Base-by-base conservation (phyloP, 78 protist species). In the Mantamonas sphyraenae region DNA sequence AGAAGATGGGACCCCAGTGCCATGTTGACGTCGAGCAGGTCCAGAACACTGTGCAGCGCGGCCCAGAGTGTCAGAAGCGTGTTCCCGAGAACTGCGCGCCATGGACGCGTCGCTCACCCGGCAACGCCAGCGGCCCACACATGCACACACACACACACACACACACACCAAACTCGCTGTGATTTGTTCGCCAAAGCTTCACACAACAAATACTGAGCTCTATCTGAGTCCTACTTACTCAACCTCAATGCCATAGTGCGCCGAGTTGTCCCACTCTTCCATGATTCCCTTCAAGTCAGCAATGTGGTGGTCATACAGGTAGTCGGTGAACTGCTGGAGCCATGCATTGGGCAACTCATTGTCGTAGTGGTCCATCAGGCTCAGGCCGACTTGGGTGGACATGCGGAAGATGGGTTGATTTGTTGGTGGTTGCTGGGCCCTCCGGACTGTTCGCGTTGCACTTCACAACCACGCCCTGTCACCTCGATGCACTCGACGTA, bases 41-140 rank as follows among this genome's bases (percentile, higher is more conserved):
- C 75, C 22, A 58, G 7, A n/a, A 71, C 58, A 47, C 64, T 53
- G 37, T n/a, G n/a, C n/a, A n/a, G n/a, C n/a, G n/a, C n/a, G n/a
- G n/a, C n/a, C n/a, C n/a, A n/a, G n/a, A n/a, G n/a, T n/a, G n/a
- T n/a, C n/a, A n/a, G n/a, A n/a, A n/a, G n/a, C n/a, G n/a, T n/a
- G n/a, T n/a, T n/a, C 26, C 63, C 24, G 35, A 43, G 22, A 16
- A 34, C 35, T 42, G 56, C 53, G 53, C 12, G 12, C 16, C 53
- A 47, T 47, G 53, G 28, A 47, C 53, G 53, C 12, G 12, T 47
- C 53, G 16, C 12, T 16, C 12, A 19, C 16, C 16, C 16, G 53
- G 16, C 53, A 47, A 16, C 12, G 16, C 53, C 53, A 47, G 53
- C 53, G 12, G 53, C n/a, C 53, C 12, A 47, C 53, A 19, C 28